Conservation (phyloP, 31 red algal genomes). For the Odonthalia washingtoniensis region DNA sequence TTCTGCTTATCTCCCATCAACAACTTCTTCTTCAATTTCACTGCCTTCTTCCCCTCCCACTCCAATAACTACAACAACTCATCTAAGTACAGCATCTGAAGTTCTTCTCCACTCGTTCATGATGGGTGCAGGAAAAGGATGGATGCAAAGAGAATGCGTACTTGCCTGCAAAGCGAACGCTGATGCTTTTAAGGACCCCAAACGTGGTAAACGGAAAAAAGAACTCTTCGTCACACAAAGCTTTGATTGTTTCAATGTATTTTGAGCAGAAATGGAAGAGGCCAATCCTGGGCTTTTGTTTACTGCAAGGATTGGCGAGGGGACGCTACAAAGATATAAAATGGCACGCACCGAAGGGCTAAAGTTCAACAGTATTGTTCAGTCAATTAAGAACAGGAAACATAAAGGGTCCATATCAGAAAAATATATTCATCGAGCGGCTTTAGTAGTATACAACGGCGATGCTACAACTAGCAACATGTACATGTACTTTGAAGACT, state of each 20-base stretch:
- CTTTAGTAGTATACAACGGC: slow-evolving; percentile 14
- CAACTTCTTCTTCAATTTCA: too few relatives aligned
- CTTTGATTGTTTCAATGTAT: not conserved
- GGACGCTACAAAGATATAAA: slow-evolving; percentile 7
- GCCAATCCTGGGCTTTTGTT: not conserved
- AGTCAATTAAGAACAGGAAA: not conserved
- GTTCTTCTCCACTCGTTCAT: too few relatives aligned
- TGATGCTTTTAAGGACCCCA: not conserved
- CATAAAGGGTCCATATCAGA: not conserved
- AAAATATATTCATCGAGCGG: slow-evolving; percentile 13
- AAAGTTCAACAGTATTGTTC: slow-evolving; percentile 10
- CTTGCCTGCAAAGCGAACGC: not conserved
- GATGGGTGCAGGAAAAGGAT: not conserved
- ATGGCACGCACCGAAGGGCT: not conserved
- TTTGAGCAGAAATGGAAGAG: not conserved
- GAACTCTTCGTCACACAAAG: not conserved
- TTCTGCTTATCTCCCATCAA: too few relatives aligned
- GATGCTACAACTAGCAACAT: too few relatives aligned
- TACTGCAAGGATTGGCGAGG: not conserved
- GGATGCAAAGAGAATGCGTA: not conserved
- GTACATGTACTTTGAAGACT: too few relatives aligned
- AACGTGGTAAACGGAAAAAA: not conserved
- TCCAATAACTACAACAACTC: too few relatives aligned
- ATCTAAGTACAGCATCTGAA: too few relatives aligned
- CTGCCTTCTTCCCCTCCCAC: too few relatives aligned